Base-by-base conservation (phyloP, 345 rosid genomes). In the Arabis hirsuta region DNA sequence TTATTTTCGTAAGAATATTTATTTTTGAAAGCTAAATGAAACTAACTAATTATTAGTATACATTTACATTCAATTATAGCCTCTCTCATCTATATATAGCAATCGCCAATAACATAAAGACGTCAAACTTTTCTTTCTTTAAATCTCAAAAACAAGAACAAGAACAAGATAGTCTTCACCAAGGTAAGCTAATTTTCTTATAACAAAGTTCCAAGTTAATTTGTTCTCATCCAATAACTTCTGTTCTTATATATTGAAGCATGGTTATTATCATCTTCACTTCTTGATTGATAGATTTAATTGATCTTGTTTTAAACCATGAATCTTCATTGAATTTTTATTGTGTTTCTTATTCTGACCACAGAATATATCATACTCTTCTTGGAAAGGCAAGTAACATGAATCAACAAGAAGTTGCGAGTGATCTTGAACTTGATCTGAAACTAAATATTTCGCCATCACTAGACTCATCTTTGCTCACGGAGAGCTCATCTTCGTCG, bases 401-500 rank as follows among this genome's bases (percentile, higher is more conserved):
- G 80, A 76, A 76, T 58, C 76, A 65, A 12, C 51, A 75, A 16
- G 67, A 43, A 63, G 32, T 64, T 31, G 39, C 42, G 32, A 64
- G 72, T 57, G 43, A 72, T n/a, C 67, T 70, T 48, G 67, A 71
- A 16, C 76, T 76, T 51, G 80, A 76, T 56, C 62, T 76, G 42
- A 71, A 71, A 52, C 43, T 61, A 29, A 62, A 71, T 38, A 51
- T 61, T 11, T 38, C 22, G 8, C 67, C 60, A 29, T 58, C 73
- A 12, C n/a, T 71, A 61, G 75, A 76, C 69, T 69, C 71, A n/a
- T 69, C 66, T 76, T 8, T 54, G n/a, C 52, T 57, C 7, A 44
- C 59, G 11, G 71, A 63, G 60, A 76, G 80, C 36, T 65, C 80
- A 14, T 69, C 75, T 3, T 70, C 80, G 43, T 76, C 79, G 47